phyloP scores from a whole-genome alignment of 106 monocot species.

The Posidonia australis region DNA sequence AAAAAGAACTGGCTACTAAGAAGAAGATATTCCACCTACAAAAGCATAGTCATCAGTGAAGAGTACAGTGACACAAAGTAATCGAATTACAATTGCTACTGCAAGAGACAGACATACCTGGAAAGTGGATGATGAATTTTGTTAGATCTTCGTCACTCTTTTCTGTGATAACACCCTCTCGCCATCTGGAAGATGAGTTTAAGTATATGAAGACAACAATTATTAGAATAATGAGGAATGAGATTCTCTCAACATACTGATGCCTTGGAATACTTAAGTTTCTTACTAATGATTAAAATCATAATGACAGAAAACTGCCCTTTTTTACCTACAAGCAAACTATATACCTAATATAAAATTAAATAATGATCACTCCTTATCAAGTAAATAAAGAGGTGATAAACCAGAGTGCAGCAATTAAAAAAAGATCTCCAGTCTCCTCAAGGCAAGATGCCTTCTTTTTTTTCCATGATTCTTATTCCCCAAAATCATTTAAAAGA shows the following conservation, averaged over 20 bases:
- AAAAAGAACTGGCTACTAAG: background rate
- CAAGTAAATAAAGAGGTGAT: background rate
- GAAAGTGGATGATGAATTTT: conserved; percentile 63
- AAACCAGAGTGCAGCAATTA: background rate
- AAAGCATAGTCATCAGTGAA: too few species aligned
- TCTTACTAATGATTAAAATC: too few species aligned
- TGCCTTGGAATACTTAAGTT: too few species aligned
- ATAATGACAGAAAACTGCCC: too few species aligned
- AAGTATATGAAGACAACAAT: background rate
- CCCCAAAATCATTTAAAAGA: background rate
- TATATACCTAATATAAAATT: too few species aligned
- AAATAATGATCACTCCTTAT: too few species aligned
- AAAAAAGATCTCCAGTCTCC: background rate
- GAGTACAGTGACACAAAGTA: background rate
- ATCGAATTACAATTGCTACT: background rate
- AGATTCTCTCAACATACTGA: too few species aligned
- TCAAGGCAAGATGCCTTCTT: background rate
- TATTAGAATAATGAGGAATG: background rate
- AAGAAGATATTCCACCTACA: background rate
- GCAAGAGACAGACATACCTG: conserved; percentile 43
- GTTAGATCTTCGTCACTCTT: conserved; percentile 65
- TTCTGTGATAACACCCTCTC: conserved; percentile 69
- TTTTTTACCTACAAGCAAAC: too few species aligned
- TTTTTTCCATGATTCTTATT: background rate
- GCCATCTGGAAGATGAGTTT: conserved; percentile 42